Percentiles rank a stretch among this genome's conserved stretches.
phyloP scores from a whole-genome alignment of 768 basidiomycete species.

The Chiua virens region DNA sequence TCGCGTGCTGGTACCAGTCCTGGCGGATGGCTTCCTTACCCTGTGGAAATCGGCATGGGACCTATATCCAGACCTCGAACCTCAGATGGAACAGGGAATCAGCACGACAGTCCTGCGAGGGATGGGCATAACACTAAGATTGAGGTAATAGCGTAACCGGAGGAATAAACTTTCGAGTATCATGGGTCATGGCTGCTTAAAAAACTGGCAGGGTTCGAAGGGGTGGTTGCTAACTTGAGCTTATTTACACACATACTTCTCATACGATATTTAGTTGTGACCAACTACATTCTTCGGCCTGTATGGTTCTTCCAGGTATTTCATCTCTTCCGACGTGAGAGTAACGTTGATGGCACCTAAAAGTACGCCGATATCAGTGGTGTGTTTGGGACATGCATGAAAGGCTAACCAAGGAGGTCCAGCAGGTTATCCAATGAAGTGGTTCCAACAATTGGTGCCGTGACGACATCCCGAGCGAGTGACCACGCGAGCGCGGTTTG shows the following conservation, averaged over 20 bases:
- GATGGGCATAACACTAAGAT: neutral
- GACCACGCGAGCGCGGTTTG: slow-evolving; percentile 44
- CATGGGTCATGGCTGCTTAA: too few species aligned
- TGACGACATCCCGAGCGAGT: slow-evolving; percentile 35
- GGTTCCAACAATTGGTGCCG: slow-evolving; percentile 46
- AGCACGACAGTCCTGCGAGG: too few species aligned
- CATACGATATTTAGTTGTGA: slow-evolving; percentile 16
- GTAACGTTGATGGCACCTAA: slow-evolving; percentile 35
- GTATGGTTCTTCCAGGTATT: slow-evolving; percentile 47
- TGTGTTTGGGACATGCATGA: slow-evolving; percentile 1
- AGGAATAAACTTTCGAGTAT: neutral
- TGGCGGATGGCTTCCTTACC: neutral
- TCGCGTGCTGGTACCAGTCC: neutral
- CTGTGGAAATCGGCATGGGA: slow-evolving; percentile 4
- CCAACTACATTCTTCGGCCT: slow-evolving; percentile 40
- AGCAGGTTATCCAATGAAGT: slow-evolving; percentile 40
- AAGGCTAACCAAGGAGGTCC: slow-evolving; percentile 37
- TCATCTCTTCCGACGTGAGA: slow-evolving; percentile 48
- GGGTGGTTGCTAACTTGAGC: too few species aligned
- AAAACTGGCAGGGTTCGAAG: too few species aligned
- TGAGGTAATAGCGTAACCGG: neutral
- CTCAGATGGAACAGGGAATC: slow-evolving; percentile 1
- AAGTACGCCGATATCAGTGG: neutral
- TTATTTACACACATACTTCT: too few species aligned
- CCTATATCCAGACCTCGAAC: neutral